A percentile compares a stretch with the other conserved stretches of the same genome.
These are phyloP conservation scores for Mariannaea sp. DNA, from an alignment of 2,329 filamentous ascomycete species.

Conservation along the genomic window DNA sequence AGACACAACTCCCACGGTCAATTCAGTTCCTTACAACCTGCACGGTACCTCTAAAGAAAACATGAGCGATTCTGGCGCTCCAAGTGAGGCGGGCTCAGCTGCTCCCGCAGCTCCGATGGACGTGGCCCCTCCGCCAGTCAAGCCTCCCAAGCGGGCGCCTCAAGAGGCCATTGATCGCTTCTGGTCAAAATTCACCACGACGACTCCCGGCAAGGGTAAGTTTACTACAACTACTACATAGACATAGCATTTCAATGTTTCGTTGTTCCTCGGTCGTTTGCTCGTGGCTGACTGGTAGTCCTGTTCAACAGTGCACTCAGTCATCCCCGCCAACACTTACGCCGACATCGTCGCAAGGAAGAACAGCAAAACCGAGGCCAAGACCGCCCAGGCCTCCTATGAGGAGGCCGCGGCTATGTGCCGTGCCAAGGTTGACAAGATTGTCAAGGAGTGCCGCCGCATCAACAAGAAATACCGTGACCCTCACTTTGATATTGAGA, in stretches of 20 bases:
- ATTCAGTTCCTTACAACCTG: background rate
- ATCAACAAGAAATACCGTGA: constrained; percentile 87
- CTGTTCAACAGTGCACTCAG: constrained; percentile 60
- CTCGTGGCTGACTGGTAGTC: no score
- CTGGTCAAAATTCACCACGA: constrained; percentile 73
- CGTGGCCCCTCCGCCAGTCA: no score
- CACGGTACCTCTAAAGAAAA: no score
- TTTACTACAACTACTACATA: background rate
- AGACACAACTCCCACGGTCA: background rate
- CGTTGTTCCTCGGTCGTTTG: background rate
- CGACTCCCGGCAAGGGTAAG: constrained; percentile 72
- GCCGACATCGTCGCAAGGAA: constrained; percentile 63
- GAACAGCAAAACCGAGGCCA: constrained; percentile 58
- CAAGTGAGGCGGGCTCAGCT: background rate
- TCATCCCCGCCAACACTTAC: constrained; percentile 71
- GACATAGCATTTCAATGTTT: background rate
- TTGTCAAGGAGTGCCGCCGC: constrained; percentile 69
- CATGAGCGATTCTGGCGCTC: background rate
- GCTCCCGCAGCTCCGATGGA: background rate
- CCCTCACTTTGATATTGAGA: constrained; percentile 84
- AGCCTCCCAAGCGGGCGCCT: constrained; percentile 56
- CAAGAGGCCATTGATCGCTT: constrained; percentile 74
- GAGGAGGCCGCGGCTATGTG: constrained; percentile 74
- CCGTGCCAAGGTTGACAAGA: constrained; percentile 65
- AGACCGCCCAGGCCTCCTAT: constrained; percentile 69